Evolutionary conservation across 352 stramenopile species (phyloP).

Genomic region (Globisporangium sylvaticum): DNA sequence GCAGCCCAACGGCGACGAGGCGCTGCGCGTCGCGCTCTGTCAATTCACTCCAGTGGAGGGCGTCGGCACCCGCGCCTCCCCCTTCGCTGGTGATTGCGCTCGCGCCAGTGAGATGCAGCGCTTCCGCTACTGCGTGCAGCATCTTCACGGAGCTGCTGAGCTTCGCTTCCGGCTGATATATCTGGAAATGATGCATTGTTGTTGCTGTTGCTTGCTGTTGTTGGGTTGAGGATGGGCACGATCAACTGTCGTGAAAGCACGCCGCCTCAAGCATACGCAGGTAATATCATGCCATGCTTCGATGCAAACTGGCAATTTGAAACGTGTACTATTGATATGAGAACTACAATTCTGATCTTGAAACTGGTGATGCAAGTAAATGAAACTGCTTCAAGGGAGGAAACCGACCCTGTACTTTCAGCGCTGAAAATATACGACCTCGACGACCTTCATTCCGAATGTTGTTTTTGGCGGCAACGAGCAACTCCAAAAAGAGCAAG

Average conservation of each 20-base stretch:
- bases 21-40: constrained; percentile 10
- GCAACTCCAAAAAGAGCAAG: neutral
- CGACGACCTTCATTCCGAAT: constrained; percentile 7
- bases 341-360: neutral
- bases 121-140: constrained; percentile 2
- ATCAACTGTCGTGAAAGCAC: constrained; percentile 5
- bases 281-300: neutral
- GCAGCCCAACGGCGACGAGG: constrained; percentile 2
- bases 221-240: neutral
- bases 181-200: neutral
- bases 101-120: neutral
- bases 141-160: neutral
- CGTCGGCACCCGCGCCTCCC: neutral
- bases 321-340: neutral
- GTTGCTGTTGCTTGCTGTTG: neutral
- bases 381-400: neutral
- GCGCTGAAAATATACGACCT: constrained; percentile 4
- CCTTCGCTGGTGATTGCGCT: neutral
- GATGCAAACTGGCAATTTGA: neutral
- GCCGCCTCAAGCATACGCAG: neutral
- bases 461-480: constrained; percentile 2
- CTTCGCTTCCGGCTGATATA: neutral
- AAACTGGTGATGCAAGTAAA: neutral
- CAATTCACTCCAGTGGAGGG: neutral
- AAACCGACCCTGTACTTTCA: neutral